phyloP scores from a whole-genome alignment of 768 basidiomycete species.

The Mycena latifolia region DNA sequence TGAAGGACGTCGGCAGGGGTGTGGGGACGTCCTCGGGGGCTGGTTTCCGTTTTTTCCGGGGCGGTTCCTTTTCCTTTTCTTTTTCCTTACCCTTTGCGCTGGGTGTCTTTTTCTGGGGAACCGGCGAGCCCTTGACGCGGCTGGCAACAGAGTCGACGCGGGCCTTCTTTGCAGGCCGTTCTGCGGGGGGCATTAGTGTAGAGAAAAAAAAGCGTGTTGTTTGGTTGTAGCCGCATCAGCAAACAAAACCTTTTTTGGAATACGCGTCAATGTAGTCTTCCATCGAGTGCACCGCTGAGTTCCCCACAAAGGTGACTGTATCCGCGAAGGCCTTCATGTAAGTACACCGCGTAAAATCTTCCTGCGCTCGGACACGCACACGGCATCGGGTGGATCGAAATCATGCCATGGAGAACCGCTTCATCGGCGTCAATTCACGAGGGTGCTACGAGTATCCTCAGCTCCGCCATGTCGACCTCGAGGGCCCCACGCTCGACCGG shows the following conservation, averaged over 20 bases:
- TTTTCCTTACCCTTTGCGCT: slow-evolving; percentile 35
- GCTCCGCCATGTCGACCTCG: too few species aligned
- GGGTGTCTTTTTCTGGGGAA: slow-evolving; percentile 37
- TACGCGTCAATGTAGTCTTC: slow-evolving; percentile 33
- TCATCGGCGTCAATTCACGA: too few species aligned
- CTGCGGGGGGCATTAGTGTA: slow-evolving; percentile 19
- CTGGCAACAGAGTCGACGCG: slow-evolving; percentile 28
- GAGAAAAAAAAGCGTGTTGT: slow-evolving; percentile 16
- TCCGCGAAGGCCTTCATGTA: too few species aligned
- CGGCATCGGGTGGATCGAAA: too few species aligned
- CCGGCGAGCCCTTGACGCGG: slow-evolving; percentile 39
- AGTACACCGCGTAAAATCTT: too few species aligned
- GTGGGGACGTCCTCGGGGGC: slow-evolving; percentile 2
- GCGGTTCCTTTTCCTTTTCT: slow-evolving; percentile 38
- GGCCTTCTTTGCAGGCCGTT: slow-evolving; percentile 45
- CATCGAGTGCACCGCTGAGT: too few species aligned
- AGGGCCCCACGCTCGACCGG: too few species aligned
- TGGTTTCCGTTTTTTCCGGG: slow-evolving; percentile 29
- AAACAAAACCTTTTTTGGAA: slow-evolving; percentile 3
- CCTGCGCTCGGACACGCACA: too few species aligned
- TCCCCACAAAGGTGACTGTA: too few species aligned
- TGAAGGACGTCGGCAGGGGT: slow-evolving; percentile 73
- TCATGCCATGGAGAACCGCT: too few species aligned
- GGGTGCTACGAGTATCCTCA: too few species aligned
- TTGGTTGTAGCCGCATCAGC: background rate